Conservation (phyloP, 2,329 filamentous ascomycete genomes). For the Aspergillus aculeatus region DNA sequence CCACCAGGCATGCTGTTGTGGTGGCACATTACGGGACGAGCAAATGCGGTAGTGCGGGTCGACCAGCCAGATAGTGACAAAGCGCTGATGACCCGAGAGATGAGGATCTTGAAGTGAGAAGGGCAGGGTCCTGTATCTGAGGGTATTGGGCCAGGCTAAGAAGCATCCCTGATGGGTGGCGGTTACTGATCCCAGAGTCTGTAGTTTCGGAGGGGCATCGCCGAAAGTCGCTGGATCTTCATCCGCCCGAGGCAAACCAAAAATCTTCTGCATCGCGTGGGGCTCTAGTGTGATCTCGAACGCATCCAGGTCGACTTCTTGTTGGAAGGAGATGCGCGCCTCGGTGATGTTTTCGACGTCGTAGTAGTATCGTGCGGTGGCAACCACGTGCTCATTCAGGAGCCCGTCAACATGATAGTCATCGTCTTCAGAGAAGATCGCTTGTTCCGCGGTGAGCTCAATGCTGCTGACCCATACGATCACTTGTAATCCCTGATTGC, state of each 20-base stretch:
- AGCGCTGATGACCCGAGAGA: slow-evolving; percentile 9
- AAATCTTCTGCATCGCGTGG: no score
- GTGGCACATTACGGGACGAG: slow-evolving; percentile 15
- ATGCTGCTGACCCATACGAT: slow-evolving; percentile 12
- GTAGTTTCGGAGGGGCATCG: neutral
- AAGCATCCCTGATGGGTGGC: slow-evolving; percentile 10
- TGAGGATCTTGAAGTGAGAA: slow-evolving; percentile 9
- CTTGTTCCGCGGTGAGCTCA: slow-evolving; percentile 9
- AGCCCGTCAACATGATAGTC: slow-evolving; percentile 15
- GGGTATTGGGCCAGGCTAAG: slow-evolving; percentile 12
- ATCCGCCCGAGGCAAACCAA: no score
- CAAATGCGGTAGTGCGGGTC: slow-evolving; percentile 17
- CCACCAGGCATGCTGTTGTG: slow-evolving; percentile 13
- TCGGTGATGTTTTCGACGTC: no score
- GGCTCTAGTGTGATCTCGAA: no score
- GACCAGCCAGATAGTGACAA: slow-evolving; percentile 16
- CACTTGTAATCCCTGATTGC: slow-evolving; percentile 16
- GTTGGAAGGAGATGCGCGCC: no score
- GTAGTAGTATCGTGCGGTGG: no score
- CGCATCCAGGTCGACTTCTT: no score
- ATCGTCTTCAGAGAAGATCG: slow-evolving; percentile 7
- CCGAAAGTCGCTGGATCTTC: no score
- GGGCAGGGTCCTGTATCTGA: slow-evolving; percentile 9
- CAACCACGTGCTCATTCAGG: slow-evolving; percentile 4
- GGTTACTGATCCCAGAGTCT: slow-evolving; percentile 14